Evolutionary conservation across 2,329 filamentous ascomycete species (phyloP), one percentile per base, ranked within the genome.

Genomic region (Monilinia polystroma): DNA sequence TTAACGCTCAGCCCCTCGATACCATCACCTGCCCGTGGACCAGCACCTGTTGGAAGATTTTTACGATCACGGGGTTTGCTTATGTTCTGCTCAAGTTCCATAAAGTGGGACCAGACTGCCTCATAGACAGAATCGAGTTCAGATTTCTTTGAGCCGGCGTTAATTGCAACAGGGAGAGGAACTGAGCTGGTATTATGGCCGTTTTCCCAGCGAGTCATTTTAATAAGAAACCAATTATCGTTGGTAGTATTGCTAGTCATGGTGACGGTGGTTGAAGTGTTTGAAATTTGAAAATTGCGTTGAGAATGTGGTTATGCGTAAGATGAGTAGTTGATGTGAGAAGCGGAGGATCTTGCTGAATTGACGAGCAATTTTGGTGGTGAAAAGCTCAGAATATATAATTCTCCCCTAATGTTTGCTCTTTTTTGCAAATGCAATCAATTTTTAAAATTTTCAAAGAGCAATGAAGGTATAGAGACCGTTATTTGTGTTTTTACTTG

Each of bases 1-100:
- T 23, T 35, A 26, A 62, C 58, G n/a, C 32, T 26, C n/a, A 62
- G 38, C 1, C 32, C 45, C 35, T 62, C 32, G n/a, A 62, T 62
- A 26, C 45, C 58, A 51, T 62, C 58, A 62, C n/a, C 16, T 38
- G n/a, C 14, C n/a, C 29, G 32, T 7, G 32, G 45, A 49, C 29
- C 32, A 23, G 58, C 45, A 41, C n/a, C 58, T n/a, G 12, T 6
- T 26, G 58, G 58, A 23, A 62, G 12, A 41, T 62, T 62, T 16
- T 2, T 26, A 35, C 45, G 45, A 35, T 60, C 58, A 49, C 16
- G 26, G 23, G 56, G 7, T 10, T 3, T 23, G 2, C 8, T 12
- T 16, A 43, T 43, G 2, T 38, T 14, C 18, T 20, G 23, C 45
- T 51, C 58, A 10, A 62, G n/a, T 12, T 18, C n/a, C 51, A 8